Base-by-base conservation (phyloP, 352 stramenopile genomes). In the Pythium chondricola region DNA sequence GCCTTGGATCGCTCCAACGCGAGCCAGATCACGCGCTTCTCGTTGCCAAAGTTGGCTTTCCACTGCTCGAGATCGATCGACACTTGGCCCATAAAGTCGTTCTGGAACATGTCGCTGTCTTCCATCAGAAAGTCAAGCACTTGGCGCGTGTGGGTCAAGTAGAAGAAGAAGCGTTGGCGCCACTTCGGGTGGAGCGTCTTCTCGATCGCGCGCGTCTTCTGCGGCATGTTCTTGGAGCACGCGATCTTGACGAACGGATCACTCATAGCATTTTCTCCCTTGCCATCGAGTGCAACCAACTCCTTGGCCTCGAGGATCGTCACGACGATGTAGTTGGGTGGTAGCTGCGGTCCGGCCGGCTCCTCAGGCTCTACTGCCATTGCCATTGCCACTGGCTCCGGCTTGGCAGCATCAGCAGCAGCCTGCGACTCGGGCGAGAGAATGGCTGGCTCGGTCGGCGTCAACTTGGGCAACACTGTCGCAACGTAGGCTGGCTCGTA, bases 141-240 rank as follows among this genome's bases (percentile, higher is more conserved):
- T 42, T 85, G 72, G 17, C 68, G 71, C 10, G 74, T 52, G 2
- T 38, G 38, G 16, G 61, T 61, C 27, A 59, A 39, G 24, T 81
- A 56, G 49, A 90, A 90, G 58, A 71, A 90, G 60, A 87, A 90
- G 0, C 58, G 66, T 56, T 90, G 75, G 22, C 70, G 68, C 79
- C 79, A 90, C 29, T 67, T 70, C 18, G 79, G 75, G 31, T 69
- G 51, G 7, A 90, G 61, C 24, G 74, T 83, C 56, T 88, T 80
- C 47, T 83, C 71, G 36, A 77, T 55, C 10, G 67, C 77, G 35
- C 74, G 75, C 24, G 79, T 86, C n/a, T 63, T 58, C 52, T 87
- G 74, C 6, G 65, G 63, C 32, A 69, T 61, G 45, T 83, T 84
- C 43, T 74, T 71, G 10, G 67, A 75, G 55, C 63, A 80, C 25